These are phyloP conservation scores for Suhomyces anneliseae DNA, from an alignment of 1,139 yeast species.

Conservation along the genomic window DNA sequence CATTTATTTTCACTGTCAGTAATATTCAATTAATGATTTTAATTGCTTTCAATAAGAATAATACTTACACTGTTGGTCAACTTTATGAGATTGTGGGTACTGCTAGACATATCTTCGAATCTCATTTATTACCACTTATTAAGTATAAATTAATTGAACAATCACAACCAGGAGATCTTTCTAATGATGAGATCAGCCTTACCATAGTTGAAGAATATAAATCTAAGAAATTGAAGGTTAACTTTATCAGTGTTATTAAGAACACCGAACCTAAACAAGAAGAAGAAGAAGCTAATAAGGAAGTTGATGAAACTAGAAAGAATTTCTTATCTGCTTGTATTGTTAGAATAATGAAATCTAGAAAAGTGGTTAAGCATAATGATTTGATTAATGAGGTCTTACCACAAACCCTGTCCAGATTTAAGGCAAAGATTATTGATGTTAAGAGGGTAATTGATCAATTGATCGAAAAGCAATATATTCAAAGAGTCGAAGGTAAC, in stretches of 20 bases:
- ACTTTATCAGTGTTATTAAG: constrained; percentile 81
- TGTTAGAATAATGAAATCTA: constrained; percentile 94
- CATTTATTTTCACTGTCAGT: constrained; percentile 78
- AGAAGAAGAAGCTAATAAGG: constrained; percentile 78
- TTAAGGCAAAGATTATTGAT: constrained; percentile 81
- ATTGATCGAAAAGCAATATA: constrained; percentile 82
- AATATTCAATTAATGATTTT: constrained; percentile 85
- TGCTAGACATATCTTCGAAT: constrained; percentile 63
- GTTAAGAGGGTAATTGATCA: constrained; percentile 85
- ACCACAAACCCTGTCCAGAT: constrained; percentile 81
- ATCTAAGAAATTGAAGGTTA: constrained; percentile 80
- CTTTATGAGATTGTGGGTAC: constrained; percentile 69
- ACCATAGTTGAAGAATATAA: constrained; percentile 80
- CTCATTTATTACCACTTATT: constrained; percentile 74
- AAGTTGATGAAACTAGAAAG: constrained; percentile 84
- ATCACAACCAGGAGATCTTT: constrained; percentile 53
- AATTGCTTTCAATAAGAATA: constrained; percentile 70
- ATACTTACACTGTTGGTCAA: constrained; percentile 59
- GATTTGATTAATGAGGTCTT: constrained; percentile 85
- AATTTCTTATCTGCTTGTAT: constrained; percentile 88
- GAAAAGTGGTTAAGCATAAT: constrained; percentile 76
- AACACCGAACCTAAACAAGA: constrained; percentile 69
- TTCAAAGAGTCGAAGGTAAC: constrained; percentile 74
- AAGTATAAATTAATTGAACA: constrained; percentile 76
- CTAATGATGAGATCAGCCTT: constrained; percentile 58